These are phyloP conservation scores for Globisporangium cystogenes DNA, from an alignment of 352 stramenopile species.

Conservation along the genomic window DNA sequence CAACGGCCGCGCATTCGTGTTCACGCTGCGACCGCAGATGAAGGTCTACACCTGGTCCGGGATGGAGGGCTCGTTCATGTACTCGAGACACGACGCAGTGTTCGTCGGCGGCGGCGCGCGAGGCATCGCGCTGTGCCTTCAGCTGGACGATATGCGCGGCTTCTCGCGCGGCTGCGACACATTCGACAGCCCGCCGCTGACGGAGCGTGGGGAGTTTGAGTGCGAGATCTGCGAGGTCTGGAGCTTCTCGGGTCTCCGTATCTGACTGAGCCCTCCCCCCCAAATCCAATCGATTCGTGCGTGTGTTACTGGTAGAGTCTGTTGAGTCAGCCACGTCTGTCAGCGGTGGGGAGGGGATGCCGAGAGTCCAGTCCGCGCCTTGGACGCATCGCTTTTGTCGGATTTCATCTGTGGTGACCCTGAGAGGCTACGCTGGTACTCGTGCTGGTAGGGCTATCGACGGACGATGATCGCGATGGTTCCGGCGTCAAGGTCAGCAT, in stretches of 20 bases:
- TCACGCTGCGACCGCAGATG: conserved; percentile 56
- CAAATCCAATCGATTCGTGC: too few relatives aligned
- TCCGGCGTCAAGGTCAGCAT: too few relatives aligned
- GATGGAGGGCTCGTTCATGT: conserved; percentile 70
- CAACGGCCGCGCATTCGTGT: conserved; percentile 76
- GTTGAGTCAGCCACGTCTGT: too few relatives aligned
- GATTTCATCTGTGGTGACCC: too few relatives aligned
- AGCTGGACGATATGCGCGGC: conserved; percentile 65
- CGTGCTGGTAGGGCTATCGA: too few relatives aligned
- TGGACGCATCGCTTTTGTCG: too few relatives aligned
- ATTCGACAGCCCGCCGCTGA: conserved; percentile 55
- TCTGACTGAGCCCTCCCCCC: conserved; percentile 20
- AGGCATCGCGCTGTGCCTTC: conserved; percentile 62
- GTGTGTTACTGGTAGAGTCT: too few relatives aligned
- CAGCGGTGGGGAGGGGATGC: too few relatives aligned
- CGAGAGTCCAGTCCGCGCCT: too few relatives aligned
- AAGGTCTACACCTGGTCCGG: conserved; percentile 53
- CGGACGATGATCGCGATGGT: too few relatives aligned
- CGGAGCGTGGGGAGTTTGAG: conserved; percentile 41
- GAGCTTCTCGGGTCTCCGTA: conserved; percentile 63
- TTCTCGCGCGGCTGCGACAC: conserved; percentile 61
- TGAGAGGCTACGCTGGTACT: too few relatives aligned
- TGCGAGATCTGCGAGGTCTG: conserved; percentile 66
- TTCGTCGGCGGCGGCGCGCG: conserved; percentile 64
- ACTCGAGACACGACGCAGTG: conserved; percentile 39